Percentiles rank a stretch among this genome's conserved stretches.
These are phyloP conservation scores for Mortierella claussenii DNA, from an alignment of 192 early-diverging fungal genomes.

Conservation along the genomic window DNA sequence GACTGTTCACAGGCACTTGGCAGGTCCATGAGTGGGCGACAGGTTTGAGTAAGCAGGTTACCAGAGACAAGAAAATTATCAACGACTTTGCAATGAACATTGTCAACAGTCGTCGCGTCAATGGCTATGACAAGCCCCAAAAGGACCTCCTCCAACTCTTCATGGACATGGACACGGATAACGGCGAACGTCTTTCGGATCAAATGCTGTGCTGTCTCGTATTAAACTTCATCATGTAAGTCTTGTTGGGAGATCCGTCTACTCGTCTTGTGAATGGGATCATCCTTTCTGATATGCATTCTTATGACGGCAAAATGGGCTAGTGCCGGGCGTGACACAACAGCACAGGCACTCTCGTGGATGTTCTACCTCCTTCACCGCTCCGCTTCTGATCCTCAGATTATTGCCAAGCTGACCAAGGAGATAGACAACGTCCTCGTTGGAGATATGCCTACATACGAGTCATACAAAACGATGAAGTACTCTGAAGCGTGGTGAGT, in stretches of 20 bases:
- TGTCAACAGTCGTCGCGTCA: constrained; percentile 21
- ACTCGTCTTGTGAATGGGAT: neutral
- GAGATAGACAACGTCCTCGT: constrained; percentile 45
- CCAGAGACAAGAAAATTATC: constrained; percentile 30
- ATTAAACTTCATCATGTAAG: constrained; percentile 55
- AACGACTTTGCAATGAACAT: constrained; percentile 49
- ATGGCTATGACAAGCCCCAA: constrained; percentile 26
- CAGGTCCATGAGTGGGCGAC: constrained; percentile 35
- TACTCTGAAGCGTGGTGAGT: constrained; percentile 44
- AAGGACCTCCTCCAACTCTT: constrained; percentile 61
- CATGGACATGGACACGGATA: constrained; percentile 55
- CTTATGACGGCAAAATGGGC: neutral
- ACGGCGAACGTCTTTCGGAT: constrained; percentile 50
- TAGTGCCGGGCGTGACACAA: constrained; percentile 51
- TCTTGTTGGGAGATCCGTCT: neutral
- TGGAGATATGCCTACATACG: constrained; percentile 30
- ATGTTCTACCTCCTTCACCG: constrained; percentile 52
- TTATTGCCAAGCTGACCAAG: constrained; percentile 32
- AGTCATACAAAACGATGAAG: constrained; percentile 32
- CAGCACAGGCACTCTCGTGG: constrained; percentile 52
- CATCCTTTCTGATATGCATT: neutral
- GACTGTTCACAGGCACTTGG: constrained; percentile 40
- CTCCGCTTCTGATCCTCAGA: constrained; percentile 45
- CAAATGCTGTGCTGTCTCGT: constrained; percentile 59
- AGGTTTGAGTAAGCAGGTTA: constrained; percentile 16